Base-by-base conservation (phyloP, 2,329 filamentous ascomycete species). In the Penicillium hordei region DNA sequence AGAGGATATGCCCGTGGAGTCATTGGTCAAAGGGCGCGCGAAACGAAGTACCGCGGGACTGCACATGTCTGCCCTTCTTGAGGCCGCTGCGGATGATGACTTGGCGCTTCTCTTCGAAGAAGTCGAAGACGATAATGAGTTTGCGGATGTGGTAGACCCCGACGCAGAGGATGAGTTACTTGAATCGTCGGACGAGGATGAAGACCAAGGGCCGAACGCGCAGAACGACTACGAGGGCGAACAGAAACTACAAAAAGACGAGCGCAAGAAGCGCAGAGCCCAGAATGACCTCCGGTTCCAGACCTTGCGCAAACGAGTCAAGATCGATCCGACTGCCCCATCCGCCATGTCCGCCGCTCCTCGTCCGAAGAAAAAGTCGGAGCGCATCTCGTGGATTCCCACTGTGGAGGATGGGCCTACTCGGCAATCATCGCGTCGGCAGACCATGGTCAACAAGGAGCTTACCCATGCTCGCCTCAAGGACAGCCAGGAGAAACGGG, bases 101-200 rank as follows among this genome's bases (percentile, higher is more conserved):
- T 61, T 75, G 80, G 80, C 57, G 83, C 89, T 60, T 88, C 62
- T 76, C 2, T 76, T 93, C 75, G 86, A 85, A 53, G 89, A 92
- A 67, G 85, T 84, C 52, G 85, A 79, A 4, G 90, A 89, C 2
- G 93, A 97, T 71, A 87, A 90, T 65, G 87, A 90, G 45, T 88
- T 97, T 80, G 91, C 55, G 34, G 55, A 57, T 36, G 42, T 23
- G 65, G 19, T 23, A n/a, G 57, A 51, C 3, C 45, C 52, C 8
- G 83, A 82, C 12, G 83, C 84, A 53, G 85, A 79, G 2, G 90
- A 89, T 1, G 93, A 97, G 70, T 87, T 90, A 46, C 88, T 97
- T 79, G 91, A 95, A 68, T 93, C 89, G 15, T 95, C 91, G 0
- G 89, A 92, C 44, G 90, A 94, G 46, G 91, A 94, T 48, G 91